A percentile compares a stretch with the other conserved stretches of the same genome.
These are phyloP conservation scores for Fusarium compactum DNA, from an alignment of 2,329 filamentous ascomycete genomes.

Conservation along the genomic window DNA sequence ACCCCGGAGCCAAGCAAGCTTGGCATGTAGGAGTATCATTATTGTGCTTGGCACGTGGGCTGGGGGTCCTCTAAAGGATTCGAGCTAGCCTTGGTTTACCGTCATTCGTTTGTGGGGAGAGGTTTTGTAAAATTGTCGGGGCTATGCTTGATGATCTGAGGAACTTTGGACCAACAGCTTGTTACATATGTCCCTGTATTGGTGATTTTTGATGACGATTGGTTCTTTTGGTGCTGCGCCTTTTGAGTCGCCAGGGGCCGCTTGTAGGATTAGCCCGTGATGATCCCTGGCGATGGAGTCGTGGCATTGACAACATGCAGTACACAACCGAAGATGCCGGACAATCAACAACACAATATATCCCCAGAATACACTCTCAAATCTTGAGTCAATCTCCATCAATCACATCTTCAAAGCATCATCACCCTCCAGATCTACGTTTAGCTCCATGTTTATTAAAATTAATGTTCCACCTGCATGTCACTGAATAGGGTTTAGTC, in stretches of 20 bases:
- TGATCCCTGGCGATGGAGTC: neutral
- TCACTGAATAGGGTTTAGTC: neutral
- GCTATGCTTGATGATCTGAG: neutral
- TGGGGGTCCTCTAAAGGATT: neutral
- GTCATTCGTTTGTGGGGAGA: no score
- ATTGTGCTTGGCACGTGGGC: conserved; percentile 9
- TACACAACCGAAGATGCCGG: neutral
- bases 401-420: neutral
- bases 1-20: conserved; percentile 11
- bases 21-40: conserved; percentile 5
- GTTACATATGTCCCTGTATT: no score
- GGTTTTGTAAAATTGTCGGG: no score
- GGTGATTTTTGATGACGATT: neutral
- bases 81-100: neutral
- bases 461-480: neutral
- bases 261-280: neutral
- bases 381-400: neutral
- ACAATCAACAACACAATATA: no score
- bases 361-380: no score
- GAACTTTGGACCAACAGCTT: no score
- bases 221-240: neutral
- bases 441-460: neutral
- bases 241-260: neutral
- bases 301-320: no score
- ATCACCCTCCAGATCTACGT: neutral